Base-by-base conservation (phyloP, 805 yeast genomes). In the Saturnispora kantuleensis region DNA sequence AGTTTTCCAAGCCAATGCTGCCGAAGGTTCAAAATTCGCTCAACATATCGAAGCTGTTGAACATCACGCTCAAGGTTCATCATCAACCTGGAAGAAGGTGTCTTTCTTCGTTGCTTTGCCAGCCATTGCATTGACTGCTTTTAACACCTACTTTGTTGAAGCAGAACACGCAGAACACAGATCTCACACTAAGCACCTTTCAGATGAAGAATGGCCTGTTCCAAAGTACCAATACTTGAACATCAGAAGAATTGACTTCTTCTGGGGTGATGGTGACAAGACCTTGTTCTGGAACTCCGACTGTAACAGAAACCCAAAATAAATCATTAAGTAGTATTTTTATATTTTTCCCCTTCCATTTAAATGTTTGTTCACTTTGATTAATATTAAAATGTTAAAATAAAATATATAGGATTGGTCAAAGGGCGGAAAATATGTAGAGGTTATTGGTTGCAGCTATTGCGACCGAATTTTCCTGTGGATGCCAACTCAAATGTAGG, bases 191-290 rank as follows among this genome's bases (percentile, higher is more conserved):
- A 69, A 64, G 55, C 81, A 80, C 59, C 70, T 86, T 47, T 65
- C 87, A 31, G 97, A 89, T 64, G 90, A 82, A 56, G 95, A 89
- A 63, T 85, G 95, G 88, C 97, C 97, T 60, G 70, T 66, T 50
- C 93, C 84, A 68, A 33, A 37, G 33, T 85, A 85, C 73, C 89
- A 81, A 58, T 93, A 78, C 79, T 89, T 83, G 75, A 93, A 93
- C 76, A 66, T 88, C 57, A 86, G 97, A 79, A 64, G 66, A 63
- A 81, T 79, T 66, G 81, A 84, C 64, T 90, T 77, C 77, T 90
- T 88, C 82, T 93, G 97, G 97, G 98, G 98, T 63, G 90, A 93
- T 64, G 97, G 98, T 65, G 96, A 89, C 75, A 81, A 85, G 77
- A 87, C 97, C 51, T 71, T 83, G 63, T 93, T 93, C 84, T 93